A percentile compares a stretch with the other conserved stretches of the same genome.
phyloP scores from a whole-genome alignment of 169 alveolate species.

The Cryptosporidium parvum region DNA sequence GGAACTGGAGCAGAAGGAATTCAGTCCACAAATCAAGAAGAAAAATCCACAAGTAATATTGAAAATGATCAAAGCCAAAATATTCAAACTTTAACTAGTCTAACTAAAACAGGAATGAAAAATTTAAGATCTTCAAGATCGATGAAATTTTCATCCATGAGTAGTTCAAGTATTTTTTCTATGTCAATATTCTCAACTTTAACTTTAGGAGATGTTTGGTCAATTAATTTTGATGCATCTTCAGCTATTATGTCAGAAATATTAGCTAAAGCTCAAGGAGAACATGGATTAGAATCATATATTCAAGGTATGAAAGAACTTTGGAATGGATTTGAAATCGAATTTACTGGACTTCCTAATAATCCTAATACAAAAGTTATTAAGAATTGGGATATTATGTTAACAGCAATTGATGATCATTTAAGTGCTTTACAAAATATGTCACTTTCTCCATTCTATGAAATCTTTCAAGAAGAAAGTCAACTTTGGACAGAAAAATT shows the following conservation, averaged over 20 bases:
- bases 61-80: not conserved
- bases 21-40: slow-evolving; percentile 27
- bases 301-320: slow-evolving; percentile 90
- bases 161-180: slow-evolving; percentile 23
- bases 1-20: not conserved
- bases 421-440: slow-evolving; percentile 93
- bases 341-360: slow-evolving; percentile 85
- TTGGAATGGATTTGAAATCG: slow-evolving; percentile 91
- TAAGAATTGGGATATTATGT: slow-evolving; percentile 97
- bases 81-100: not conserved
- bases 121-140: not conserved
- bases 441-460: slow-evolving; percentile 93
- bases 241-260: slow-evolving; percentile 82
- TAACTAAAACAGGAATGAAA: not conserved
- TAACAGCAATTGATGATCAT: slow-evolving; percentile 95
- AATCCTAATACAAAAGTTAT: slow-evolving; percentile 94
- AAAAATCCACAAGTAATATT: not conserved
- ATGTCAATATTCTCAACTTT: slow-evolving; percentile 83
- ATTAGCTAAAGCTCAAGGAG: slow-evolving; percentile 96
- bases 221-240: slow-evolving; percentile 66
- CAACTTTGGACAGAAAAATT: slow-evolving; percentile 96
- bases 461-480: slow-evolving; percentile 94
- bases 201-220: slow-evolving; percentile 91
- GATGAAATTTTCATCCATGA: slow-evolving; percentile 1
- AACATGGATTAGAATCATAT: slow-evolving; percentile 94